Evolutionary conservation across 2,329 filamentous ascomycete genomes (phyloP).

Genomic region (Ustilaginoidea virens): DNA sequence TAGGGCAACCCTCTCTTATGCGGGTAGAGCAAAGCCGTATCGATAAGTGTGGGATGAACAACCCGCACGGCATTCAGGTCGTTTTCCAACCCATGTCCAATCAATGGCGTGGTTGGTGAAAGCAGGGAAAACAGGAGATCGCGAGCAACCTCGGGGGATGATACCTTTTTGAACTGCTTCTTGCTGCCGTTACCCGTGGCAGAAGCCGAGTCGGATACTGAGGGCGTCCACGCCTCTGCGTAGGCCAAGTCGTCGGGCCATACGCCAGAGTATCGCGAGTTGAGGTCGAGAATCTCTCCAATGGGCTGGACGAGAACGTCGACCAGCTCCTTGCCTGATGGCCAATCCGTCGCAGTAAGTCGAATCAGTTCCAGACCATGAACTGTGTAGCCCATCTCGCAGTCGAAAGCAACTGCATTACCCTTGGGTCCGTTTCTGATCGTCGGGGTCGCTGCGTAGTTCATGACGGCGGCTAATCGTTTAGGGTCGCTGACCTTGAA

Average conservation of each 20-base stretch:
- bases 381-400: constrained; percentile 94
- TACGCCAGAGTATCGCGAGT: constrained; percentile 84
- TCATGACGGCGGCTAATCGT: constrained; percentile 60
- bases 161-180: constrained; percentile 53
- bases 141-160: constrained; percentile 60
- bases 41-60: constrained; percentile 71
- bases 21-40: constrained; percentile 74
- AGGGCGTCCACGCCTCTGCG: constrained; percentile 39
- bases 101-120: constrained; percentile 61
- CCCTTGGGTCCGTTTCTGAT: constrained; percentile 36
- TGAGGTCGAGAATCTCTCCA: constrained; percentile 77
- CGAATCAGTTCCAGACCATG: constrained; percentile 79
- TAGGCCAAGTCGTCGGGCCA: constrained; percentile 59
- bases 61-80: constrained; percentile 77
- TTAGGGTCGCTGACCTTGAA: constrained; percentile 71
- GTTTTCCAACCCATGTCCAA: constrained; percentile 91
- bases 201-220: constrained; percentile 2
- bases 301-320: constrained; percentile 76
- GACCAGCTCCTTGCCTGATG: constrained; percentile 54
- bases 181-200: not conserved
- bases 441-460: constrained; percentile 63
- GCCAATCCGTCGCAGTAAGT: constrained; percentile 80
- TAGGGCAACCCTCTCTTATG: constrained; percentile 63
- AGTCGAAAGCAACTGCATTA: constrained; percentile 74
- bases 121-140: constrained; percentile 63